Conservation (phyloP, 176 grass and related monocot genomes). For the Otatea glauca region DNA sequence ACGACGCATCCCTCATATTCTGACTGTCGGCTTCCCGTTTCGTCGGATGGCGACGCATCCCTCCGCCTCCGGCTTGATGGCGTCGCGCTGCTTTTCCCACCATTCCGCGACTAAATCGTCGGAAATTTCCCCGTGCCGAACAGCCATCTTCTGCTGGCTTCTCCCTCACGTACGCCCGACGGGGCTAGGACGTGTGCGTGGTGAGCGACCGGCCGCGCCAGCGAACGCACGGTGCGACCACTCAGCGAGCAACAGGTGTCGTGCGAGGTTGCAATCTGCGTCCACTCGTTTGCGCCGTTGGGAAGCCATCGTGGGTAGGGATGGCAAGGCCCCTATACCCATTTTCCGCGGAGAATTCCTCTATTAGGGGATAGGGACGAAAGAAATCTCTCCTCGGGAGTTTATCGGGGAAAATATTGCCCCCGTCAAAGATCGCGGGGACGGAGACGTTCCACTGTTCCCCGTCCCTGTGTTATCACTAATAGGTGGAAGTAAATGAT, state of each 20-base stretch:
- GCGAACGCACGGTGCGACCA: background rate
- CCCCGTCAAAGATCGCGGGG: too few relatives aligned
- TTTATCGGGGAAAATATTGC: too few relatives aligned
- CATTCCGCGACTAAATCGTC: background rate
- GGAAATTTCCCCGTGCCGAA: background rate
- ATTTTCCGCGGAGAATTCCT: too few relatives aligned
- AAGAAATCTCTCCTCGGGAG: too few relatives aligned
- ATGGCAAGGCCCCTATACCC: too few relatives aligned
- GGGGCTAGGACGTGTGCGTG: background rate
- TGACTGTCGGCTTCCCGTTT: background rate
- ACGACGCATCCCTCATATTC: too few relatives aligned
- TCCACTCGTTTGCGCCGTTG: background rate
- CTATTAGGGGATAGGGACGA: too few relatives aligned
- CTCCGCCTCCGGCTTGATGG: background rate
- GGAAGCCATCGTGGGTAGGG: background rate
- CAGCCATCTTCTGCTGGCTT: background rate
- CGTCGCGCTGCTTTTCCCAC: background rate
- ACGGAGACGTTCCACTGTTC: too few relatives aligned
- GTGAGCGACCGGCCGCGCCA: background rate
- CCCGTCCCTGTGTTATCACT: too few relatives aligned
- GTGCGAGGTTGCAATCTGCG: background rate
- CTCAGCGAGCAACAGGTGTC: background rate
- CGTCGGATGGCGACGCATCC: conserved; percentile 22
- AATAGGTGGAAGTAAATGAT: too few relatives aligned
- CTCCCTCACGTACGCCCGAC: background rate